These are phyloP conservation scores for Microthyrium microscopicum DNA, from an alignment of 2,329 filamentous ascomycete genomes.

Conservation along the genomic window DNA sequence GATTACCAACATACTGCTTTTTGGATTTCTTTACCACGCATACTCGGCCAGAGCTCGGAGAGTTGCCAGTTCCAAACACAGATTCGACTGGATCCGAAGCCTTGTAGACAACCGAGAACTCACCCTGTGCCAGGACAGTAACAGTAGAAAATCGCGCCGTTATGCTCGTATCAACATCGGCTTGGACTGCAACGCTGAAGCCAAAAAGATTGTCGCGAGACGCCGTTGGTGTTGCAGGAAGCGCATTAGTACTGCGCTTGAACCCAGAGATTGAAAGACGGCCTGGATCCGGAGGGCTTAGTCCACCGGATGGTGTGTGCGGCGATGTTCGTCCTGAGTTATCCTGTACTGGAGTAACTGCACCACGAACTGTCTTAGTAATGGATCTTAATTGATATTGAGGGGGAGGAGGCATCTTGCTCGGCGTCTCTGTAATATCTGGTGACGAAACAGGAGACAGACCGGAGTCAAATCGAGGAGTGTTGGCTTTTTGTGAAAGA, in stretches of 20 bases:
- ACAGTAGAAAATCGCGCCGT: conserved; percentile 65
- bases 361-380: conserved; percentile 34
- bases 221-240: conserved; percentile 71
- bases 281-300: conserved; percentile 65
- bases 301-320: conserved; percentile 61
- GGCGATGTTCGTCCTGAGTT: conserved; percentile 42
- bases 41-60: conserved; percentile 27
- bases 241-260: conserved; percentile 31
- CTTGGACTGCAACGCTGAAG: conserved; percentile 42
- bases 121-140: conserved; percentile 66
- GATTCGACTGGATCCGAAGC: conserved; percentile 38
- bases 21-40: conserved; percentile 93
- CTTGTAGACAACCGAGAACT: conserved; percentile 85
- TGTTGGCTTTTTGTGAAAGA: too few species aligned
- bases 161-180: conserved; percentile 60
- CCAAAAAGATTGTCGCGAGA: conserved; percentile 40
- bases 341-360: conserved; percentile 46
- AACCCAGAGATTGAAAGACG: conserved; percentile 57
- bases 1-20: conserved; percentile 58
- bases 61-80: conserved; percentile 13
- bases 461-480: too few species aligned
- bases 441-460: neutral
- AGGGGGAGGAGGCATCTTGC: neutral
- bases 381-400: conserved; percentile 25
- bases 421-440: neutral